Evolutionary conservation across 208 protist genomes (phyloP), one percentile per base, ranked within the genome.

Genomic region (Leishmania braziliensis): DNA sequence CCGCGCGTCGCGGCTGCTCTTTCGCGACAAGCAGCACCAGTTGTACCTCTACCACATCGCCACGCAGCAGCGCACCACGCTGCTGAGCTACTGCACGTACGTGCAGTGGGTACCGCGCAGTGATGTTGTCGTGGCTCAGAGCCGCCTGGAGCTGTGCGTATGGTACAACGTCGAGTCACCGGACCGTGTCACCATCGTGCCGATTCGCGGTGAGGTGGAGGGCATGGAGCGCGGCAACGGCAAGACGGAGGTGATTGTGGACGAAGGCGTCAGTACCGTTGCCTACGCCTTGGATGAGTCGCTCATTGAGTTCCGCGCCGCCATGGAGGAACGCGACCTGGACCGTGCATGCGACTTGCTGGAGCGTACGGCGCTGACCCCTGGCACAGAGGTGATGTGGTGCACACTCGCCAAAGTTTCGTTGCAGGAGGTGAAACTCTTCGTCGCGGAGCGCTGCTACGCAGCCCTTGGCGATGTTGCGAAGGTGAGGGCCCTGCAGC

Each of bases 51-150:
- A 98, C 90, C 91, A 99, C 85, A 80, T 99, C 48, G 85, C 84
- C 56, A 94, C 88, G 6, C 96, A 99, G 88, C 89, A 84, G 71
- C 91, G 93, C 50, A 91, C 86, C 3, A 99, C 98, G 26, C 81
- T 99, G 68, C 89, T 99, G 56, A 98, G 97, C 80, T 99, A 98
- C 93, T 99, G 96, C 91, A 96, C 92, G 36, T 99, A 99, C 88
- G 98, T 99, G n/a, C 95, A 99, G 83, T 99, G 98, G 99, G 99
- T 99, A 5, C 99, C 99, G 33, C 90, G 97, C 68, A 98, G 98
- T 78, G 98, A 99, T 80, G 99, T 99, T 3, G 97, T 99, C 33
- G 98, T 99, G n/a, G 99, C 98, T 36, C 99, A 99, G 89, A 98
- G 97, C 84, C 89, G 98, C 33, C 84, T 91, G 60, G 98, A 99